Percentiles rank a stretch among this genome's conserved stretches.
These are phyloP conservation scores for Myotisia sp. DNA, from an alignment of 2,329 filamentous ascomycete species.

Conservation along the genomic window DNA sequence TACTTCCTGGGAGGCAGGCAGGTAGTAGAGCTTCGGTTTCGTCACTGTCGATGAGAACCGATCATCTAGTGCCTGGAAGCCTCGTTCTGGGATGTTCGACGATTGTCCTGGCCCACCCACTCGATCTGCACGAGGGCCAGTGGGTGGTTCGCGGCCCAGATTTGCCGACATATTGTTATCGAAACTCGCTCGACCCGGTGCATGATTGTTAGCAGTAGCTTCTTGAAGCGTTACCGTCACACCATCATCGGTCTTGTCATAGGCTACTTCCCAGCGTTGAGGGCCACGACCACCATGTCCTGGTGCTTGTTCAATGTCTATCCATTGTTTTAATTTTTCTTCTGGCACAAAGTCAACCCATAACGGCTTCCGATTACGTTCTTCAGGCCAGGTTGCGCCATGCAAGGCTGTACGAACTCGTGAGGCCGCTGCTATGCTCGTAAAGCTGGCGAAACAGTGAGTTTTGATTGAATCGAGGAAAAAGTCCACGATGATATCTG, in stretches of 20 bases:
- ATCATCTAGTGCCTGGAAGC: conserved; percentile 45
- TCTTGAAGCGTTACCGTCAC: conserved; percentile 46
- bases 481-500: conserved; percentile 50
- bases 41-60: conserved; percentile 46
- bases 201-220: conserved; percentile 12
- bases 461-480: conserved; percentile 76
- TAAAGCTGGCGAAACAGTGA: conserved; percentile 70
- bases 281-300: conserved; percentile 28
- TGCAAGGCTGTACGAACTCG: conserved; percentile 66
- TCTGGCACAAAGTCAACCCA: conserved; percentile 84
- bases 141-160: conserved; percentile 16
- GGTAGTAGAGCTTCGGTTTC: conserved; percentile 52
- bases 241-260: conserved; percentile 45
- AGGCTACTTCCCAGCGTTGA: conserved; percentile 59
- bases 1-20: conserved; percentile 50
- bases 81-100: conserved; percentile 18
- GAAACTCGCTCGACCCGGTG: conserved; percentile 1
- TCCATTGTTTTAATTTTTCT: conserved; percentile 58
- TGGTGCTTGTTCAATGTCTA: conserved; percentile 48
- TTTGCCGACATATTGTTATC: conserved; percentile 13
- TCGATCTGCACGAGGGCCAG: conserved; percentile 17
- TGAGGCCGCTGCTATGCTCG: conserved; percentile 53
- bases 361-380: conserved; percentile 66
- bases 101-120: conserved; percentile 4
- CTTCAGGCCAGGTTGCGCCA: conserved; percentile 69